Evolutionary conservation across 139 green algal genomes (phyloP).

Genomic region (Micractinium sp.): DNA sequence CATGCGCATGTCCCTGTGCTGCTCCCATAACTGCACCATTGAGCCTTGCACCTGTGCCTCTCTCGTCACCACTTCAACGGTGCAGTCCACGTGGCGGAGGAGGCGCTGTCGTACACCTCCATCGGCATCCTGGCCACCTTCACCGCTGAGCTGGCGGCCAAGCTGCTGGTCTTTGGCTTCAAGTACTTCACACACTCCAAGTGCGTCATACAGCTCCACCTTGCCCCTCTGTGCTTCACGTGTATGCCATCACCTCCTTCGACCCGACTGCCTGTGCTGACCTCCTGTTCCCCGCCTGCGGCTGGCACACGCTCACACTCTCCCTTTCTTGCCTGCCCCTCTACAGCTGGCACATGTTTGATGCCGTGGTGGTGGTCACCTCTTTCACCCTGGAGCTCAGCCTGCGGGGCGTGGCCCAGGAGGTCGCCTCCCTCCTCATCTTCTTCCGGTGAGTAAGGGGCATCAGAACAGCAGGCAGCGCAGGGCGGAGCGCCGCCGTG

Average conservation of each 20-base stretch:
- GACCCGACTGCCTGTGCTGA: neutral
- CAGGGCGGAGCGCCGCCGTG: neutral
- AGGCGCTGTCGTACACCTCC: slow-evolving; percentile 10
- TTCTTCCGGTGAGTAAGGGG: slow-evolving; percentile 24
- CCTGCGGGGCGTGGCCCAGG: slow-evolving; percentile 27
- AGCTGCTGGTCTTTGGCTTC: slow-evolving; percentile 38
- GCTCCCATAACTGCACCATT: too few relatives aligned
- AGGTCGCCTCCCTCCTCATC: slow-evolving; percentile 30
- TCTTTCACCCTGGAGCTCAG: slow-evolving; percentile 29
- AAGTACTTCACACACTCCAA: slow-evolving; percentile 27
- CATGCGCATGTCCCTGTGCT: too few relatives aligned
- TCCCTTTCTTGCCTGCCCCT: neutral
- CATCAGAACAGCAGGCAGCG: neutral
- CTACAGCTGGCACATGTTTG: slow-evolving; percentile 31
- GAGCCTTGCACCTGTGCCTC: too few relatives aligned
- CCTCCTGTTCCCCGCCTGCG: neutral
- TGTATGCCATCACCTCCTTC: neutral
- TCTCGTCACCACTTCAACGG: too few relatives aligned
- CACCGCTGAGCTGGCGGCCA: slow-evolving; percentile 17
- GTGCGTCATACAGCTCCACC: too few relatives aligned
- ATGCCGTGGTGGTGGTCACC: slow-evolving; percentile 14
- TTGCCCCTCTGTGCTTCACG: too few relatives aligned
- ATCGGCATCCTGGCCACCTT: slow-evolving; percentile 31
- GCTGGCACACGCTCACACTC: too few relatives aligned
- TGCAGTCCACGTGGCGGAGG: slow-evolving; percentile 6